Base-by-base conservation (phyloP, 306 rosid species). In the Hippophae tibetana region DNA sequence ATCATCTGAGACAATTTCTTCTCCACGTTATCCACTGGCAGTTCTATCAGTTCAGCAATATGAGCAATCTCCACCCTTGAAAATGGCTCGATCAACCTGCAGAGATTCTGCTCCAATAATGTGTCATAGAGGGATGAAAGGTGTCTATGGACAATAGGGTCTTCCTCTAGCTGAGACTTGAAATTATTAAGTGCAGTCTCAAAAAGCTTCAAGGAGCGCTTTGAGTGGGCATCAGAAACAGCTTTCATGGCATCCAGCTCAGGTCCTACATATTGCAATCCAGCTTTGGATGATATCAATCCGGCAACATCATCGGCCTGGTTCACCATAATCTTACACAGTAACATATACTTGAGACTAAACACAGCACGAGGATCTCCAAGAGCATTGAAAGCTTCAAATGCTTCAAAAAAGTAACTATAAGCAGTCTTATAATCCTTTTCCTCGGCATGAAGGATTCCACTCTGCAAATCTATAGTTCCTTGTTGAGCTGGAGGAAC, bases 401-500 rank as follows among this genome's bases (percentile, higher is more conserved):
- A 90, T 47, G 97, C 97, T 77, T 90, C 95, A 63, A 87, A 85
- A 79, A 90, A 90, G 57, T 90, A 90, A 57, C 96, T 85, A 53
- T 86, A 90, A 18, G 79, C 95, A 44, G 97, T 90, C 72, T 90
- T 90, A 49, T 87, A 87, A 68, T 90, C 97, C 75, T 87, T 90
- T 66, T 87, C 97, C 72, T 90, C 97, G 0, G 97, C 97, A 46
- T 87, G 97, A 62, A 87, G 96, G 66, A 90, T 90, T 56, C 97
- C 97, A 67, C 96, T 87, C 85, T 87, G 96, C 77, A 90, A 58
- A 77, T 90, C 96, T 12, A 87, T 87, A 48, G 87, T 84, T 44
- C 97, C 97, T 73, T 90, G 97, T 61, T 90, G 96, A 51, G 94
- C 97, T n/a, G 96, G 94, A 47, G 97, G 97, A 41, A 87, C 97